Base-by-base conservation (phyloP, 805 yeast species). In the Wickerhamiella lipophila region DNA sequence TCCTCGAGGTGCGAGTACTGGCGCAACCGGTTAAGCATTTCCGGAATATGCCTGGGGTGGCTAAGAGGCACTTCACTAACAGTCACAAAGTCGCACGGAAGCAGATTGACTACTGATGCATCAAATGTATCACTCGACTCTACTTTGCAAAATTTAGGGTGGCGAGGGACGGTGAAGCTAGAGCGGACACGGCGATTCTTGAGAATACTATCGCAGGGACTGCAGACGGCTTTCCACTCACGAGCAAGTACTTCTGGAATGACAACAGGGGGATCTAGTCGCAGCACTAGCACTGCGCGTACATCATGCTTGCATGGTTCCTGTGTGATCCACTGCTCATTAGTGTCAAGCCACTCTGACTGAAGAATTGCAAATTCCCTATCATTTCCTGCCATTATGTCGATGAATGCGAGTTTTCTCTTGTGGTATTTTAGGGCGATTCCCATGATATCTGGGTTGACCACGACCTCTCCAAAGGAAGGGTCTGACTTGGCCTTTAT, bases 201-300 rank as follows among this genome's bases (percentile, higher is more conserved):
- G n/a, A 44, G 40, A 23, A 55, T 40, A 18, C 29, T 23, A 6
- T 53, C 52, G 34, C 27, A 22, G 5, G 27, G 25, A 3, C 7
- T 36, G n/a, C 46, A 25, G 3, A 36, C 23, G 2, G 59, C 60
- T 5, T 45, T 19, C 50, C 51, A 44, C 8, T 47, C 49, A 9
- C 12, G 19, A 2, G 58, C 59, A n/a, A 50, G 35, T 3, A 43
- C 38, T 2, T 42, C 50, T 32, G 62, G 56, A 12, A 64, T 38
- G 3, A 52, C 18, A 1, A 67, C 61, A 0, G 70, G 68, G 7
- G 70, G 70, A 30, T 56, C 62, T 6, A 67, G 60, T 15, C 53
- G 42, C 9, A 66, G 51, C 1, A 59, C 63, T 19, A 64, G 57
- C 47, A 63, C 63, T 0, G 68, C 63, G 1, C 59, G 47, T 3